Evolutionary conservation across 352 stramenopile genomes (phyloP).

Genomic region (Pythium monospermum): DNA sequence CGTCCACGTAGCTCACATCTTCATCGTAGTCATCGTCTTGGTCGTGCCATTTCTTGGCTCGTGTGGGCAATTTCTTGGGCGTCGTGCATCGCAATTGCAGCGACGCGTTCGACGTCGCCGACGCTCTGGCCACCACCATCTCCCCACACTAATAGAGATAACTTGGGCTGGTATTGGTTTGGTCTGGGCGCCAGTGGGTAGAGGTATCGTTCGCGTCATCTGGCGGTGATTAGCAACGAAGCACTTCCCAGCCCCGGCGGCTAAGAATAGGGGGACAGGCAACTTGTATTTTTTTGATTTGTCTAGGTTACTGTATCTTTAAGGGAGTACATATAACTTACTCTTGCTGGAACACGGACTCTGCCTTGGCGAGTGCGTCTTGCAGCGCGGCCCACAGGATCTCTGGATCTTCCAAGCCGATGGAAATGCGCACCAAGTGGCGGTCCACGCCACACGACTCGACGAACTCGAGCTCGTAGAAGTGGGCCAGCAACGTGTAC

Average conservation of each 20-base stretch:
- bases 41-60: not conserved
- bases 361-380: conserved; percentile 35
- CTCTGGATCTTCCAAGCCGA: conserved; percentile 87
- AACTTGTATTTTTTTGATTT: too few relatives aligned
- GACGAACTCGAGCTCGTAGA: conserved; percentile 90
- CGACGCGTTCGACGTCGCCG: conserved; percentile 10
- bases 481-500: conserved; percentile 92
- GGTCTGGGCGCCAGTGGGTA: too few relatives aligned
- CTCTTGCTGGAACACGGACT: conserved; percentile 9
- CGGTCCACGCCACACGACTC: conserved; percentile 87
- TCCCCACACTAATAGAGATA: too few relatives aligned
- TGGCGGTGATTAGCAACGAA: too few relatives aligned
- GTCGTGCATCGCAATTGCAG: conserved; percentile 15
- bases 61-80: conserved; percentile 4
- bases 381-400: conserved; percentile 61
- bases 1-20: not conserved
- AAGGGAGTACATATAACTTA: too few relatives aligned
- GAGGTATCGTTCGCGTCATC: too few relatives aligned
- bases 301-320: too few relatives aligned
- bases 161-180: too few relatives aligned
- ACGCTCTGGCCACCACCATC: not conserved
- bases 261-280: too few relatives aligned
- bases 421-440: conserved; percentile 89
- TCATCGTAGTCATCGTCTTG: not conserved
- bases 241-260: too few relatives aligned